phyloP scores from a whole-genome alignment of 2,329 filamentous ascomycete genomes.

The Diaporthe citriasiana region DNA sequence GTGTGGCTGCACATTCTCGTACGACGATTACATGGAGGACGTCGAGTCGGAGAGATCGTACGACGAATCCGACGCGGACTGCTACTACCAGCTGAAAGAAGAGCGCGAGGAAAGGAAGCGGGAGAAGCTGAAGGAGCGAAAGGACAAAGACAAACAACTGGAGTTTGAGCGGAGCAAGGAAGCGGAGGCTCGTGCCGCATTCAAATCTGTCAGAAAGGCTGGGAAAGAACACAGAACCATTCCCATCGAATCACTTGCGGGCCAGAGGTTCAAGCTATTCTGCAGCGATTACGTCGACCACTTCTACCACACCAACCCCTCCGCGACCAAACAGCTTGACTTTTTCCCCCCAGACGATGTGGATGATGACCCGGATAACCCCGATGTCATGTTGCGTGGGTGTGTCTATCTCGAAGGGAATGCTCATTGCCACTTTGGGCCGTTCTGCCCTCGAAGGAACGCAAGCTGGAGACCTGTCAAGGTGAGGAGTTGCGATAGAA shows the following conservation, averaged over 20 bases:
- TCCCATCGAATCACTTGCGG: background rate
- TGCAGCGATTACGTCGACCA: conserved; percentile 19
- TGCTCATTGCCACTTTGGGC: background rate
- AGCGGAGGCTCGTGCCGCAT: conserved; percentile 1
- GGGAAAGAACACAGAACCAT: background rate
- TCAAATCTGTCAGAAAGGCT: background rate
- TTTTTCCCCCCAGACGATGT: background rate
- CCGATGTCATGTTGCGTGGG: background rate
- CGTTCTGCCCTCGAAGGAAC: background rate
- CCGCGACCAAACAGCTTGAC: background rate
- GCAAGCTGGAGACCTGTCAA: conserved; percentile 3
- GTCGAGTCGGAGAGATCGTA: conserved; percentile 24
- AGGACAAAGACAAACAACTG: background rate
- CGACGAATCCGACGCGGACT: background rate
- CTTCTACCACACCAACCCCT: background rate
- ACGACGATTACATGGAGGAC: background rate
- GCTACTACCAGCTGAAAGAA: conserved; percentile 15
- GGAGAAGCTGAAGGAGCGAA: background rate
- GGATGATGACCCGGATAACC: background rate
- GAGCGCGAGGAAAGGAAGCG: conserved; percentile 9
- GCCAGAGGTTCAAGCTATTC: background rate
- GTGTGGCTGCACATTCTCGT: background rate
- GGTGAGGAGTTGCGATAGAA: background rate
- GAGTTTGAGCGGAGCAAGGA: conserved; percentile 7
- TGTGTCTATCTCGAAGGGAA: background rate